phyloP scores from a whole-genome alignment of 768 basidiomycete genomes.

The Russula sp. region DNA sequence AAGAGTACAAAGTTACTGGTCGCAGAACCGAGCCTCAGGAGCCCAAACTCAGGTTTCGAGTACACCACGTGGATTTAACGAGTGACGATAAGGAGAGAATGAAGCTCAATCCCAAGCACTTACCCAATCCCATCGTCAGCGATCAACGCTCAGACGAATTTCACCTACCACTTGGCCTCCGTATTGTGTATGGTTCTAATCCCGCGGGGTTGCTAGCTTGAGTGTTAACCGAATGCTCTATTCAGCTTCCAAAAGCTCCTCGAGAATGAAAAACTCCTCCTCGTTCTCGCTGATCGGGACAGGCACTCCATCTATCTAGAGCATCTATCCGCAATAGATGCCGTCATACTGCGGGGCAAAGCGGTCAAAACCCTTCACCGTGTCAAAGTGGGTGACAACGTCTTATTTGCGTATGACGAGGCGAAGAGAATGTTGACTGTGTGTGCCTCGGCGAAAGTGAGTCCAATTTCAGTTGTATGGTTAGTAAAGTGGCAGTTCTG shows the following conservation, averaged over 20 bases:
- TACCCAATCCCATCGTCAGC: conserved; percentile 10
- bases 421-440: conserved; percentile 48
- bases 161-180: conserved; percentile 7
- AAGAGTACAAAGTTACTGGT: conserved; percentile 16
- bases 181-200: conserved; percentile 11
- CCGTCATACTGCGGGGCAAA: background rate
- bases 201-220: too few species aligned
- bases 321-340: conserved; percentile 6
- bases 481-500: too few species aligned
- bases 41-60: background rate
- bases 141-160: conserved; percentile 1
- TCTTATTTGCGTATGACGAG: conserved; percentile 52
- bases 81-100: conserved; percentile 17
- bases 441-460: conserved; percentile 44
- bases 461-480: background rate
- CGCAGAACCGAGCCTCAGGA: background rate
- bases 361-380: conserved; percentile 36
- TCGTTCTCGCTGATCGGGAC: conserved; percentile 11
- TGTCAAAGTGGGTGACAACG: conserved; percentile 46
- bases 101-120: conserved; percentile 5
- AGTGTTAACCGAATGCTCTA: background rate
- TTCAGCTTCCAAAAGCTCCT: conserved; percentile 24
- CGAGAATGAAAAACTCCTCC: conserved; percentile 19
- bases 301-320: conserved; percentile 19
- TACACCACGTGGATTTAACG: conserved; percentile 11